A percentile compares a stretch with the other conserved stretches of the same genome.
Evolutionary conservation across 257 asterid species (phyloP).

Genomic region (Prunella vulgaris): DNA sequence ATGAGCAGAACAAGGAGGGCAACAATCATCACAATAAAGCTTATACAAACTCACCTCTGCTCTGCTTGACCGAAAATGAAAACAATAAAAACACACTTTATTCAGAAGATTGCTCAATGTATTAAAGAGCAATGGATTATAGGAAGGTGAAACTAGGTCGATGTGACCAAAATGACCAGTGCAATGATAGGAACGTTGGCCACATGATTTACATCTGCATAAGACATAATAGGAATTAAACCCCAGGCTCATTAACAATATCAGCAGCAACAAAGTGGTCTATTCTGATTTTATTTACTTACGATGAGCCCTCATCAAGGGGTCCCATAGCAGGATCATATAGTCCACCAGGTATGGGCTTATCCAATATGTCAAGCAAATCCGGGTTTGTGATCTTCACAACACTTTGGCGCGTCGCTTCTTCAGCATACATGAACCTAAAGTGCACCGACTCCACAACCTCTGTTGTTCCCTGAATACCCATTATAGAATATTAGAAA

Average conservation of each 20-base stretch:
- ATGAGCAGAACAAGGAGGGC: background rate
- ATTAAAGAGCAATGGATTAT: slow-evolving; percentile 69
- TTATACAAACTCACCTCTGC: slow-evolving; percentile 45
- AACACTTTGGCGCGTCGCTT: slow-evolving; percentile 61
- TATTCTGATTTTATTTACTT: slow-evolving; percentile 21
- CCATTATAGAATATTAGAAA: background rate
- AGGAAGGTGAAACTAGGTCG: slow-evolving; percentile 68
- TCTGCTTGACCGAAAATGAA: slow-evolving; percentile 46
- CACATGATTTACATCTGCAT: slow-evolving; percentile 84
- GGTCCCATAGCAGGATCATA: slow-evolving; percentile 88
- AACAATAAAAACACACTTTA: slow-evolving; percentile 59
- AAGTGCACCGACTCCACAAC: slow-evolving; percentile 59
- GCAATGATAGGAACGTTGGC: slow-evolving; percentile 48
- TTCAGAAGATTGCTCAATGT: slow-evolving; percentile 51
- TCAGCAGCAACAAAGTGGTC: background rate
- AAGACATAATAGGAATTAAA: slow-evolving; percentile 10
- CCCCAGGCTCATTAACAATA: background rate
- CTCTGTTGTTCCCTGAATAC: slow-evolving; percentile 27
- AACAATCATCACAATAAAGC: background rate
- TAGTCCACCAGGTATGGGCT: slow-evolving; percentile 63
- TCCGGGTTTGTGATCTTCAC: slow-evolving; percentile 53
- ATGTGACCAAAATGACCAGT: slow-evolving; percentile 91
- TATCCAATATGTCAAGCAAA: slow-evolving; percentile 45
- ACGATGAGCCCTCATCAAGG: slow-evolving; percentile 41
- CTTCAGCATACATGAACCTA: slow-evolving; percentile 66